Conservation (phyloP, 169 alveolate genomes). For the Theileria luwenshuni region DNA sequence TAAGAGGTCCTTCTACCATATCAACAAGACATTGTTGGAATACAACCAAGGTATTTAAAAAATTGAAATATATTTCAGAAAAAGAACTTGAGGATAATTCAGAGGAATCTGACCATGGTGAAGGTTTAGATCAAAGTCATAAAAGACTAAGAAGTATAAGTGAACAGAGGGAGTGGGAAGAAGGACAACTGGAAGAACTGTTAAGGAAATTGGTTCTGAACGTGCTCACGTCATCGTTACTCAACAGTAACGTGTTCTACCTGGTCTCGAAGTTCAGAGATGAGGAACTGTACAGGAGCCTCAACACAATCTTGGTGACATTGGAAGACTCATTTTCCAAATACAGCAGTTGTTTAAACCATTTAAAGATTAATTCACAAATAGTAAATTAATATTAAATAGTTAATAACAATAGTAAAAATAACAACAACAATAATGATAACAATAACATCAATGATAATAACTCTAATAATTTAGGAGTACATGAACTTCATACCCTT, state of each 20-base stretch:
- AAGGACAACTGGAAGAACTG: not conserved
- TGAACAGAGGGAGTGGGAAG: no score
- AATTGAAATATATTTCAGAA: no score
- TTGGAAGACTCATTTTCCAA: not conserved
- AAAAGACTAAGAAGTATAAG: no score
- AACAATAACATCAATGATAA: not conserved
- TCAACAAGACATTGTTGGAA: not conserved
- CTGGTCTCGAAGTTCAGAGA: not conserved
- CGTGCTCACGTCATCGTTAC: not conserved
- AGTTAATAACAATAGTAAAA: no score
- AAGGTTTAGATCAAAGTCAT: not conserved
- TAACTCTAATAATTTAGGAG: constrained; percentile 13
- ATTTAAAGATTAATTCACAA: not conserved
- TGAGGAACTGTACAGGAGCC: constrained; percentile 7
- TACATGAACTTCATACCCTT: constrained; percentile 11
- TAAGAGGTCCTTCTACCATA: constrained; percentile 2
- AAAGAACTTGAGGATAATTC: not conserved
- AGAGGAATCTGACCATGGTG: not conserved
- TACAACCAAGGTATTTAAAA: not conserved
- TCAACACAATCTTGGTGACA: not conserved
- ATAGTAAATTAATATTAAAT: not conserved
- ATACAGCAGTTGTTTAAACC: not conserved
- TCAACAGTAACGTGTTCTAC: constrained; percentile 19
- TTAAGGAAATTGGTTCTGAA: constrained; percentile 4
- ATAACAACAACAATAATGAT: no score